Evolutionary conservation across 345 rosid genomes (phyloP).

Genomic region (Erucastrum elatum): DNA sequence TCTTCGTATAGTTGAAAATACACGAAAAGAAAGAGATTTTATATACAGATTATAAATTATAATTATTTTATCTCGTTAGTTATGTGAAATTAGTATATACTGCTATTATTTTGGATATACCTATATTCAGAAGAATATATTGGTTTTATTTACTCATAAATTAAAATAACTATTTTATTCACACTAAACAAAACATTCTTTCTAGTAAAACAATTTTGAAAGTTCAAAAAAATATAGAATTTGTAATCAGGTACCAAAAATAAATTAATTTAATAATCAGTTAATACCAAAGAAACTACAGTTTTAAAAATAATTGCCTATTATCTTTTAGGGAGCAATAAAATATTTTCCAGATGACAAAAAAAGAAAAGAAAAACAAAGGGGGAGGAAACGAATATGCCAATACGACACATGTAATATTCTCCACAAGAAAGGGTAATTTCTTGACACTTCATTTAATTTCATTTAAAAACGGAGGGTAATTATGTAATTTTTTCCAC

Average conservation of each 20-base stretch:
- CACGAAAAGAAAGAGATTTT: background rate
- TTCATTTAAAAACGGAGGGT: constrained; percentile 3
- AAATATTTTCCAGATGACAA: background rate
- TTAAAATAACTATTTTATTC: too few species aligned
- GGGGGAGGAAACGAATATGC: constrained; percentile 28
- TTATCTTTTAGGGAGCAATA: background rate
- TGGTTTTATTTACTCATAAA: background rate
- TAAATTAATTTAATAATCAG: background rate
- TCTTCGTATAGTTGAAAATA: background rate
- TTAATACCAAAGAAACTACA: background rate
- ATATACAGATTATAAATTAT: background rate
- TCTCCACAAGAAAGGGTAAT: constrained; percentile 12
- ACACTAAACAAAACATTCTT: too few species aligned
- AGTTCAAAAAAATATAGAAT: background rate
- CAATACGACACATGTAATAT: constrained; percentile 32
- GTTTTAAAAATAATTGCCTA: background rate
- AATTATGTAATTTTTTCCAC: constrained; percentile 28
- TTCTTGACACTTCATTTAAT: background rate
- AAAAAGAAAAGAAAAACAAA: background rate
- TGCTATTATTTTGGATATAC: background rate
- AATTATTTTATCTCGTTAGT: background rate
- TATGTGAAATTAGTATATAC: constrained; percentile 5
- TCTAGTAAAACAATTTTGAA: too few species aligned
- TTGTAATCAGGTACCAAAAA: background rate
- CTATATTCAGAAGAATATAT: background rate